Evolutionary conservation across 177 flowering plant genomes (phyloP).

Genomic region (Vitis hybrid): DNA sequence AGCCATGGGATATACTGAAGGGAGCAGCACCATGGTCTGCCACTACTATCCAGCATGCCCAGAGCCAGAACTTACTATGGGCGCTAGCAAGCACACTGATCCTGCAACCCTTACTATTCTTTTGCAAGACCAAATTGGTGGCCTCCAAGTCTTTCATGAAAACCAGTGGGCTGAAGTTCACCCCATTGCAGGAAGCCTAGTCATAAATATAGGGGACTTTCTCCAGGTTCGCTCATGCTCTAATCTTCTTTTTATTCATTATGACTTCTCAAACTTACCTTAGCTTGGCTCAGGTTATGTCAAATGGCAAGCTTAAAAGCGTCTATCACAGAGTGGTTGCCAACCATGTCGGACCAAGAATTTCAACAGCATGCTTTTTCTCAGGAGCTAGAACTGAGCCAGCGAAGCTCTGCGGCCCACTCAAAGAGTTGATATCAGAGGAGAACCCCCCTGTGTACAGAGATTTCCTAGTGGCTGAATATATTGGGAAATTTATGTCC

Average conservation of each 20-base stretch:
- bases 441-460: slow-evolving; percentile 29
- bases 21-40: neutral
- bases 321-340: slow-evolving; percentile 30
- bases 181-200: slow-evolving; percentile 31
- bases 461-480: slow-evolving; percentile 1
- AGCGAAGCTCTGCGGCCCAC: slow-evolving; percentile 27
- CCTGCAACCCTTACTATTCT: slow-evolving; percentile 32
- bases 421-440: slow-evolving; percentile 38
- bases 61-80: slow-evolving; percentile 12
- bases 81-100: slow-evolving; percentile 10
- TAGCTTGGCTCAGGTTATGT: slow-evolving; percentile 24
- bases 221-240: slow-evolving; percentile 22
- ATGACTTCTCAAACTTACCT: neutral
- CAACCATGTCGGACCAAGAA: slow-evolving; percentile 28
- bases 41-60: slow-evolving; percentile 19
- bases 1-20: neutral
- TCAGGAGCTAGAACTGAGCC: neutral
- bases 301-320: slow-evolving; percentile 37
- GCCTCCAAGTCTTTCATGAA: slow-evolving; percentile 44
- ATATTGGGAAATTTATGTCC: neutral
- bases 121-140: slow-evolving; percentile 42
- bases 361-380: slow-evolving; percentile 39
- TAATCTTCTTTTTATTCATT: neutral
- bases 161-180: slow-evolving; percentile 37
- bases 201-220: slow-evolving; percentile 35